A percentile compares a stretch with the other conserved stretches of the same genome.
Evolutionary conservation across 495 filamentous ascomycete species (phyloP).

Genomic region (Talaromyces stipitatus): DNA sequence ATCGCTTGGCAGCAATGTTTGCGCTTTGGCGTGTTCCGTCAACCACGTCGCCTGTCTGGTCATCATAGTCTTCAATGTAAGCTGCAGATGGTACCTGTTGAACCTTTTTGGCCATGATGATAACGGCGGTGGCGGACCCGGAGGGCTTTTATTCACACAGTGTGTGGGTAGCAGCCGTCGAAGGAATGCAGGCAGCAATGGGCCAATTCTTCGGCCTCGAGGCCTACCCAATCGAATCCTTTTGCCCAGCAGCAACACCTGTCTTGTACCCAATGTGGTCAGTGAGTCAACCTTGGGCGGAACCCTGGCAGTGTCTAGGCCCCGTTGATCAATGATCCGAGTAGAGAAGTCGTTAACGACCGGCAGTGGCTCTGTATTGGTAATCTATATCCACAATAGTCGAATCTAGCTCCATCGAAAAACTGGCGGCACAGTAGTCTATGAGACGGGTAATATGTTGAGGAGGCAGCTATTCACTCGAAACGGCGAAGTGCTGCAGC

Average conservation of each 20-base stretch:
- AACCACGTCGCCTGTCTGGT: slow-evolving; percentile 38
- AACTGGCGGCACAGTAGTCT: background rate
- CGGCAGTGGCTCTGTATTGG: slow-evolving; percentile 3
- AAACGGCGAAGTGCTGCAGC: background rate
- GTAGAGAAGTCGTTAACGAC: slow-evolving; percentile 7
- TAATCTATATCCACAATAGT: slow-evolving; percentile 6
- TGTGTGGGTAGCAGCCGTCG: background rate
- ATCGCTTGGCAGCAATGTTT: slow-evolving; percentile 46
- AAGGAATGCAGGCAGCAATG: background rate
- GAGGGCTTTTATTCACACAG: slow-evolving; percentile 4
- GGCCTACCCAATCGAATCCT: background rate
- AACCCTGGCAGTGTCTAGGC: slow-evolving; percentile 1
- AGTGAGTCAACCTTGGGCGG: slow-evolving; percentile 1
- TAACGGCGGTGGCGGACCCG: slow-evolving; percentile 3
- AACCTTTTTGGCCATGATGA: slow-evolving; percentile 31
- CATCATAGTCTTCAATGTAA: slow-evolving; percentile 51
- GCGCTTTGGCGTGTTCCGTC: slow-evolving; percentile 44
- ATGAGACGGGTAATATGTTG: background rate
- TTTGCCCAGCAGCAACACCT: background rate
- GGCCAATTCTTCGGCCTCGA: background rate
- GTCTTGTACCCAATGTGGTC: slow-evolving; percentile 7
- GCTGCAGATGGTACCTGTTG: slow-evolving; percentile 29
- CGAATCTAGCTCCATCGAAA: slow-evolving; percentile 8
- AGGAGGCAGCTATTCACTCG: background rate
- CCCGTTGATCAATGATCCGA: slow-evolving; percentile 1